These are phyloP conservation scores for Wickerhamiella musiphila DNA, from an alignment of 805 yeast species.

Conservation along the genomic window DNA sequence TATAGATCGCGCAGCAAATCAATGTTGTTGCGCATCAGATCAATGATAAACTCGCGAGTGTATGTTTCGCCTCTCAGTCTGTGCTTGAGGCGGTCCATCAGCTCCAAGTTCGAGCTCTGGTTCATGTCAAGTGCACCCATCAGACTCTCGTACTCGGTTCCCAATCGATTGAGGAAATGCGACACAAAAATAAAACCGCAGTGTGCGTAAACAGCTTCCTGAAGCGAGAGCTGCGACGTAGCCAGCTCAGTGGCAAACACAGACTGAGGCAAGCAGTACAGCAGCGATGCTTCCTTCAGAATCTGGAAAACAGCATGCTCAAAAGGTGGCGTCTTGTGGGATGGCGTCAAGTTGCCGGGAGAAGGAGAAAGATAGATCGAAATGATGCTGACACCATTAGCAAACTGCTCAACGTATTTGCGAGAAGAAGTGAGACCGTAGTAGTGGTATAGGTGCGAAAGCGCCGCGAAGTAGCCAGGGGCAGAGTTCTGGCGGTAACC, in stretches of 20 bases:
- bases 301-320: conserved; percentile 77
- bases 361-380: conserved; percentile 69
- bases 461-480: conserved; percentile 72
- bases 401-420: conserved; percentile 85
- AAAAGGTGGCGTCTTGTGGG: conserved; percentile 26
- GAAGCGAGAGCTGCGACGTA: conserved; percentile 65
- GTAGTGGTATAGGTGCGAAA: conserved; percentile 72
- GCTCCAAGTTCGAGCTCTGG: conserved; percentile 53
- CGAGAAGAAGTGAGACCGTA: conserved; percentile 72
- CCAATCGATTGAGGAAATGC: conserved; percentile 86
- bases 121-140: conserved; percentile 44
- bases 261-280: conserved; percentile 82
- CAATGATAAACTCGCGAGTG: conserved; percentile 67
- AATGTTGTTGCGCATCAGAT: conserved; percentile 51
- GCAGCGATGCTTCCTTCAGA: conserved; percentile 80
- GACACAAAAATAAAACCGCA: conserved; percentile 83
- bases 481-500: conserved; percentile 77
- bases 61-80: conserved; percentile 86
- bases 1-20: conserved; percentile 67
- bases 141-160: conserved; percentile 69
- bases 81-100: conserved; percentile 63
- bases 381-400: conserved; percentile 72
- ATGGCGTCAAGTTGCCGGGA: conserved; percentile 22
- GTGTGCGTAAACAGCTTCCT: conserved; percentile 89
- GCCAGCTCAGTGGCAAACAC: conserved; percentile 60